Conservation (phyloP, 768 basidiomycete genomes). For the Austroboletus festivus region DNA sequence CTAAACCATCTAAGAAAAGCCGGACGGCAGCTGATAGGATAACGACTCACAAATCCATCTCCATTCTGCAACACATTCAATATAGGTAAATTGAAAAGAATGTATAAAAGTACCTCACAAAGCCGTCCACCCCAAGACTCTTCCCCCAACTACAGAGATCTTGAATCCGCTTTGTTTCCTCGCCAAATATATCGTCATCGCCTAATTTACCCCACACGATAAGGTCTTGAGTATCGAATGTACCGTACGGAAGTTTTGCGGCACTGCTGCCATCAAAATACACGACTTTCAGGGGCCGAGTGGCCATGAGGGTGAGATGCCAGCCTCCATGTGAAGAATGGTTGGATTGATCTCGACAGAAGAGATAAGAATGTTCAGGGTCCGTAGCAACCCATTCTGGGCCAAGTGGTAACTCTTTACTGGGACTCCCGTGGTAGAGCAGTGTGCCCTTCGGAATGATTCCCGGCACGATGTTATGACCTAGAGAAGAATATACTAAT, state of each 20-base stretch:
- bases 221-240: conserved; percentile 48
- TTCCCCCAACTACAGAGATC: conserved; percentile 46
- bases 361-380: conserved; percentile 38
- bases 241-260: conserved; percentile 39
- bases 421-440: conserved; percentile 31
- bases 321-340: too few species aligned
- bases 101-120: conserved; percentile 34
- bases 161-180: conserved; percentile 36
- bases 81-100: neutral
- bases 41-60: conserved; percentile 33
- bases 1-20: conserved; percentile 13
- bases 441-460: conserved; percentile 35
- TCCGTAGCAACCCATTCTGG: conserved; percentile 36
- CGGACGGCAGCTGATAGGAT: neutral
- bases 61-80: conserved; percentile 18
- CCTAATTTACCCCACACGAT: conserved; percentile 37
- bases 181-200: conserved; percentile 9
- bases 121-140: conserved; percentile 41
- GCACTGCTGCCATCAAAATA: conserved; percentile 55
- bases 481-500: conserved; percentile 13
- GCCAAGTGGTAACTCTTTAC: conserved; percentile 21
- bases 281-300: conserved; percentile 39
- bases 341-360: too few species aligned
- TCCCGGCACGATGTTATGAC: conserved; percentile 30
- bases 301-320: conserved; percentile 15